Base-by-base conservation (phyloP, 23 red algal species). In the Gracilaria domingensis region DNA sequence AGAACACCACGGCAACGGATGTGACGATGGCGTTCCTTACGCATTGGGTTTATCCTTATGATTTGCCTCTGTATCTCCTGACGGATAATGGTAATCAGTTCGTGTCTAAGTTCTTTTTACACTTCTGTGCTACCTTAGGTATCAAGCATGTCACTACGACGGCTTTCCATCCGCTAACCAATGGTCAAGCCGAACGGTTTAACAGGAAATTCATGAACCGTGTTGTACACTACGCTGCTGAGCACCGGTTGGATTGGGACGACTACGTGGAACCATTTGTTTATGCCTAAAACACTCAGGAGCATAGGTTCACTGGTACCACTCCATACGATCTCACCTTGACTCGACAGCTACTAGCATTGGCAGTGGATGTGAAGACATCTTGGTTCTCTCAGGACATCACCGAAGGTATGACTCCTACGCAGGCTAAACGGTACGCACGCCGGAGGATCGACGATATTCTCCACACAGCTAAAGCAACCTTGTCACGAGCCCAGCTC, bases 201-300 rank as follows among this genome's bases (percentile, higher is more conserved):
- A 89, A 79, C 49, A 23, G 47, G n/a, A 76, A 3, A 1, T 21
- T 89, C 17, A 4, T 79, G 4, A 30, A 77, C 47, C 8, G 51
- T 23, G 26, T 77, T 25, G 36, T 23, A 7, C 32, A 86, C 34
- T 86, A 86, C 59, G 60, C 32, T 55, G 66, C 60, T 74, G 30
- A 74, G 25, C 56, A 76, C 51, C 67, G 79, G 35, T 9, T 33
- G 12, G 26, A 77, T 36, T 89, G 86, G 66, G 86, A 89, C 50
- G 45, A 77, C 67, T 76, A 39, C 71, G 65, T 89, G 9, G 44
- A 47, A 45, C 48, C 86, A 26, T 11, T 89, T 4, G 57, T 42
- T 6, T 76, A 76, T 35, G 85, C 64, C 35, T 89, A 79, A 7
- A 89, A 89, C 67, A 79, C 65, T 8, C 85, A 62, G 51, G 50